Evolutionary conservation across 73 alveolate species (phyloP).

Genomic region (Tetrahymena elliotti): DNA sequence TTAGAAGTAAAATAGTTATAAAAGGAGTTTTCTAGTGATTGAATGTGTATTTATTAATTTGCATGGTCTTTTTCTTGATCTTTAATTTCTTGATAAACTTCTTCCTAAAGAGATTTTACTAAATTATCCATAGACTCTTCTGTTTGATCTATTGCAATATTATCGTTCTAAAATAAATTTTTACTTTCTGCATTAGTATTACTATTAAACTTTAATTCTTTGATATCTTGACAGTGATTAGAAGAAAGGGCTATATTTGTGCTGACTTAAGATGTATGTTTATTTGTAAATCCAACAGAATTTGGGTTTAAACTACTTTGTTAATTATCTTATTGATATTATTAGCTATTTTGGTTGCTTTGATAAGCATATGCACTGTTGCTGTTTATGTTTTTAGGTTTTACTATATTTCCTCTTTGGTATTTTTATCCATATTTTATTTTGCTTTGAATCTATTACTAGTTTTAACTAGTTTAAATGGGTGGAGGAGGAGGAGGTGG

Average conservation of each 20-base stretch:
- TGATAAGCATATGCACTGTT: background rate
- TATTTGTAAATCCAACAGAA: background rate
- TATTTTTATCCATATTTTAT: background rate
- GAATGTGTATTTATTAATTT: background rate
- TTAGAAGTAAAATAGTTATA: background rate
- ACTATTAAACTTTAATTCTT: background rate
- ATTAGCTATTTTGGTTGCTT: background rate
- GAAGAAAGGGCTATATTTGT: background rate
- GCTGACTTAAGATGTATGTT: background rate
- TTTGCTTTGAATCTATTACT: background rate
- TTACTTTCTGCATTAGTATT: background rate
- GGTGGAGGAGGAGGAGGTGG: background rate
- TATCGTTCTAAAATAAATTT: background rate
- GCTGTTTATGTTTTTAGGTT: background rate
- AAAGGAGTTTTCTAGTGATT: background rate
- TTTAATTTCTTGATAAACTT: background rate
- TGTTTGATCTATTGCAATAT: background rate
- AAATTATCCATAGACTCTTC: background rate
- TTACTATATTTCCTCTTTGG: background rate
- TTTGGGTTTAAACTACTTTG: background rate
- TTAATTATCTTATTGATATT: background rate
- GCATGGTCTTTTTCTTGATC: background rate
- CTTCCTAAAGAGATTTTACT: background rate
- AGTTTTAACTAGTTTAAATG: background rate
- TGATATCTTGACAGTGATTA: background rate